Conservation (phyloP, 495 filamentous ascomycete species). For the Penicillium bialowiezense region DNA sequence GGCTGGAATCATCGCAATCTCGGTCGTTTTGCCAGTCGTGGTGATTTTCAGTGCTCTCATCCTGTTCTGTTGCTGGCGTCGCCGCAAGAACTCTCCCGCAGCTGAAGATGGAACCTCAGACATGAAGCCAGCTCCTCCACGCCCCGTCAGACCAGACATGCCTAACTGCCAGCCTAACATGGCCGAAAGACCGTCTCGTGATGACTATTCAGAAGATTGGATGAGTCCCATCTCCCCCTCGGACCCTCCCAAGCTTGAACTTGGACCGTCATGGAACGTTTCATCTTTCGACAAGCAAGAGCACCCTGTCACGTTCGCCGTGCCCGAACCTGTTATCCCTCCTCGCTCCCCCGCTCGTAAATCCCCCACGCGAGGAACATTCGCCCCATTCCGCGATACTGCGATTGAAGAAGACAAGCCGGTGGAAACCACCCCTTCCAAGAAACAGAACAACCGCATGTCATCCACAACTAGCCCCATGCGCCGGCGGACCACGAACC, state of each 20-base stretch:
- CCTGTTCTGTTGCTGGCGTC: slow-evolving; percentile 43
- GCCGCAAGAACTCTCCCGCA: slow-evolving; percentile 24
- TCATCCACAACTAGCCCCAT: slow-evolving; percentile 33
- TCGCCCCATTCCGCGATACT: slow-evolving; percentile 24
- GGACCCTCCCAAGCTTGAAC: slow-evolving; percentile 36
- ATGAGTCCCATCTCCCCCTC: slow-evolving; percentile 23
- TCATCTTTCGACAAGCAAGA: slow-evolving; percentile 25
- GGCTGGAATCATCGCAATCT: slow-evolving; percentile 45
- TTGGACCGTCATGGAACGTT: slow-evolving; percentile 36
- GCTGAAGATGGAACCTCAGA: slow-evolving; percentile 26
- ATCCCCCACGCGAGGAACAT: slow-evolving; percentile 24
- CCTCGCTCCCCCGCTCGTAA: slow-evolving; percentile 30
- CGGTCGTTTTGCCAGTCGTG: slow-evolving; percentile 40
- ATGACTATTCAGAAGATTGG: slow-evolving; percentile 24
- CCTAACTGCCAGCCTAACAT: slow-evolving; percentile 31
- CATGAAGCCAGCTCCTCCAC: slow-evolving; percentile 23
- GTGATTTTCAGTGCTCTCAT: slow-evolving; percentile 32
- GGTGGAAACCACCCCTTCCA: slow-evolving; percentile 15
- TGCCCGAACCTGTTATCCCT: slow-evolving; percentile 24
- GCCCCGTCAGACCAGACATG: slow-evolving; percentile 23
- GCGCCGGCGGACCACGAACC: slow-evolving; percentile 30
- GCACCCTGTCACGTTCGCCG: slow-evolving; percentile 7
- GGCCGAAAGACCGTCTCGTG: slow-evolving; percentile 18
- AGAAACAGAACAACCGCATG: slow-evolving; percentile 29
- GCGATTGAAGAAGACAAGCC: slow-evolving; percentile 26